Evolutionary conservation across 202 grass and related monocot species (phyloP), one percentile per base, ranked within the genome.

Genomic region (Sporobolus alterniflorus): DNA sequence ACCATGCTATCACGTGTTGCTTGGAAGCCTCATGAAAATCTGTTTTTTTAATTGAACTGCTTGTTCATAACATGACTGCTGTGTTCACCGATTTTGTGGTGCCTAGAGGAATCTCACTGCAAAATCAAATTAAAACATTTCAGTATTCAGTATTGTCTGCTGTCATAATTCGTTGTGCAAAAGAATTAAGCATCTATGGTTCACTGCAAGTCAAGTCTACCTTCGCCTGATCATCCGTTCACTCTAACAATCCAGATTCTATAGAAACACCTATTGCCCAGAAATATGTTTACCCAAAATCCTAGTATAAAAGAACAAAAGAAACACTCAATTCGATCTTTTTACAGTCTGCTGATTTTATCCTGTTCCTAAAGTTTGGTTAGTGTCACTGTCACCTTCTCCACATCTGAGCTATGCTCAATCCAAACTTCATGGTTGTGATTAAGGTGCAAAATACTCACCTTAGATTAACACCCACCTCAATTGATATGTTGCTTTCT

Each of bases 401-500:
- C 55, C 73, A 6, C 46, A 6, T 73, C 25, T 66, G 33, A 56
- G 14, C 66, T 71, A 34, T 41, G 46, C 47, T 12, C 28, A 39
- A 69, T 60, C 28, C 26, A 26, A 76, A 76, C 7, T 18, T 2
- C n/a, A 1, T 7, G 17, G 9, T 43, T 34, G 7, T 12, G 39
- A 59, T 69, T 44, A 70, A 71, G 39, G 51, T 59, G 66, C 17
- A 15, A 20, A 46, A 61, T 8, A 6, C 8, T 51, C 0, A 12
- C 31, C 34, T 41, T 7, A 62, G 22, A 20, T 59, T 61, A 54
- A 28, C 29, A 33, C 4, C 25, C 3, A 50, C 43, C 16, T 31
- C 73, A 34, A 43, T 79, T 54, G 69, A 26, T 73, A 80, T 5
- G 18, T 29, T 47, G 56, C 49, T 74, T 73, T 67, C n/a, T 75